Percentiles rank a stretch among this genome's conserved stretches.
Evolutionary conservation across 2,329 filamentous ascomycete species (phyloP).

Genomic region (Aspergillus sp.): DNA sequence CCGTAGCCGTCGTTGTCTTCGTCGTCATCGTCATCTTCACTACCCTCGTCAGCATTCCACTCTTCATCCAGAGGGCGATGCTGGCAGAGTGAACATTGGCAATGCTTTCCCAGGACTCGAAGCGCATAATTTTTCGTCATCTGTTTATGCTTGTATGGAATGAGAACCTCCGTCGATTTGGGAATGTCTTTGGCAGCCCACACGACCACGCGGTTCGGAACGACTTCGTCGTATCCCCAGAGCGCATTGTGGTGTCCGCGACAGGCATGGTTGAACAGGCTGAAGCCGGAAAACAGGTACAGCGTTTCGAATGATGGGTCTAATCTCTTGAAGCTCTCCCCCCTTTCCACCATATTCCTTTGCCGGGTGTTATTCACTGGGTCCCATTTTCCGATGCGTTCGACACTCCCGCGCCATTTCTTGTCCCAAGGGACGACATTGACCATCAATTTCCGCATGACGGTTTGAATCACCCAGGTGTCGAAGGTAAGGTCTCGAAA

Average conservation of each 20-base stretch:
- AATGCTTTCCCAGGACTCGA: conserved; percentile 11
- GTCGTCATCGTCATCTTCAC: neutral
- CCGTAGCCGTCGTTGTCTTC: neutral
- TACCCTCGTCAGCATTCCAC: neutral
- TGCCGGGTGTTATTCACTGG: neutral
- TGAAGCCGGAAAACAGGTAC: conserved; percentile 26
- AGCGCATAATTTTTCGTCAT: conserved; percentile 2
- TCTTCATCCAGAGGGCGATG: neutral
- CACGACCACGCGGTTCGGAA: conserved; percentile 24
- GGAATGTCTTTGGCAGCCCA: conserved; percentile 19
- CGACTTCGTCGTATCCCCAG: conserved; percentile 21
- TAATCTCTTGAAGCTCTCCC: conserved; percentile 2
- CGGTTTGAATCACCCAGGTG: conserved; percentile 30
- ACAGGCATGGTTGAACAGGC: conserved; percentile 26
- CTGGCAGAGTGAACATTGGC: conserved; percentile 5
- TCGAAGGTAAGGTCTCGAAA: conserved; percentile 31
- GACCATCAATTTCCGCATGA: conserved; percentile 24
- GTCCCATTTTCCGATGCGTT: conserved; percentile 6
- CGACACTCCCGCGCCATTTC: conserved; percentile 5
- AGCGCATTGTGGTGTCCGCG: conserved; percentile 16
- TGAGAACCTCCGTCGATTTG: conserved; percentile 18
- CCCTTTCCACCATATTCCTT: neutral
- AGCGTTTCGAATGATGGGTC: conserved; percentile 20
- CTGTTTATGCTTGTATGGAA: conserved; percentile 12
- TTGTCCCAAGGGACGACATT: conserved; percentile 25